phyloP scores from a whole-genome alignment of 2,329 filamentous ascomycete genomes.

The Aspergillus sp. region DNA sequence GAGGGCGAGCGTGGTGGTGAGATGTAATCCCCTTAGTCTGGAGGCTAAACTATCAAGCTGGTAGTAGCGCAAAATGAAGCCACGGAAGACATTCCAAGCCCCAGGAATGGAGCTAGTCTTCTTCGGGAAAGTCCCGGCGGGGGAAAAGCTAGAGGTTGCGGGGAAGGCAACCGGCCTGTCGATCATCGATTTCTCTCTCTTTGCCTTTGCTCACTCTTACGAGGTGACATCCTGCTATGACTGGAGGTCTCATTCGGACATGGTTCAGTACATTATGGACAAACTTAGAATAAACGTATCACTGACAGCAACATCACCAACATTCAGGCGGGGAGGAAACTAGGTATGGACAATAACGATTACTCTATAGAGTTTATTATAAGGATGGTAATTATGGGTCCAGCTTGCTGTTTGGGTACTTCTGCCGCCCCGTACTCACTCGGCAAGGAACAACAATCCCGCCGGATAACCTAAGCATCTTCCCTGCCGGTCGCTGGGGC shows the following conservation, averaged over 20 bases:
- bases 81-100: conserved; percentile 9
- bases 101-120: conserved; percentile 13
- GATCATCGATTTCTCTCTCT: conserved; percentile 9
- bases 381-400: not conserved
- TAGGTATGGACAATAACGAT: not conserved
- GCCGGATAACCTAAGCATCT: conserved; percentile 18
- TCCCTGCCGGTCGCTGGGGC: conserved; percentile 14
- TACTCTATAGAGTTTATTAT: not conserved
- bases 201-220: not conserved
- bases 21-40: not conserved
- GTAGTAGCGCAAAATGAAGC: conserved; percentile 7
- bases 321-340: not conserved
- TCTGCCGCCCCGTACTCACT: not conserved
- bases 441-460: conserved; percentile 11
- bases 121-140: conserved; percentile 33
- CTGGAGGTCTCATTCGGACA: not conserved
- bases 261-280: not conserved
- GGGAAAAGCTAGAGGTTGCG: conserved; percentile 18
- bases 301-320: not conserved
- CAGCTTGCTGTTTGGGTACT: conserved; percentile 7
- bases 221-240: not conserved
- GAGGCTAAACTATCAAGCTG: not conserved
- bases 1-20: not conserved
- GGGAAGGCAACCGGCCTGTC: conserved; percentile 14
- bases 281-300: not conserved